These are phyloP conservation scores for Orbilia ellipsospora DNA, from an alignment of 2,329 filamentous ascomycete genomes.

Conservation along the genomic window DNA sequence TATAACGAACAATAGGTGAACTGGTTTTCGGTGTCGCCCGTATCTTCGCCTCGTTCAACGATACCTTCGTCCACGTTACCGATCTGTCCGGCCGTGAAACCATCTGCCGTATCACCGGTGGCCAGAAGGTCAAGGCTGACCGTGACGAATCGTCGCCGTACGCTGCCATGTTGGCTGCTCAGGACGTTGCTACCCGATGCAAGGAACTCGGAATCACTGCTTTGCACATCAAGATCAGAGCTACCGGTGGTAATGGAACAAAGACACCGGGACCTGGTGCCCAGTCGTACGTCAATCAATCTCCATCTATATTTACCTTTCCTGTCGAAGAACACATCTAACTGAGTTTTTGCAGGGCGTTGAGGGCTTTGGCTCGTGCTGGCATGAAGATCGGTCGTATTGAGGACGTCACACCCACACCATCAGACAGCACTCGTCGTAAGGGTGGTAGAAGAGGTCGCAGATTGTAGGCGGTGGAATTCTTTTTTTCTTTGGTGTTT, in stretches of 20 bases:
- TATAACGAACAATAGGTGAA: constrained; percentile 72
- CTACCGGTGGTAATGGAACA: constrained; percentile 99
- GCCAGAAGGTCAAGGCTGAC: constrained; percentile 99
- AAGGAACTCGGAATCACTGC: constrained; percentile 89
- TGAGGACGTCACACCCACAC: constrained; percentile 98
- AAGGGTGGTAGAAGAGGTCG: constrained; percentile 99
- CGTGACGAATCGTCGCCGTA: constrained; percentile 99
- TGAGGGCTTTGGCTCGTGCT: constrained; percentile 97
- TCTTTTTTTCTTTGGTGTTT: constrained; percentile 20
- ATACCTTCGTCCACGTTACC: constrained; percentile 97
- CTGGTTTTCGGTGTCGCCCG: constrained; percentile 98
- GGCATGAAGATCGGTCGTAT: constrained; percentile 99
- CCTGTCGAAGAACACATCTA: constrained; percentile 12
- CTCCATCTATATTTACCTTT: neutral
- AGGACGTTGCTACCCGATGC: constrained; percentile 94
- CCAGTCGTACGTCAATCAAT: constrained; percentile 71
- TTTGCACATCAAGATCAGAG: constrained; percentile 99
- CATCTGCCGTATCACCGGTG: constrained; percentile 99
- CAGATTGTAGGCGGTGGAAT: constrained; percentile 82
- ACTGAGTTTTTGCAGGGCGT: constrained; percentile 67
- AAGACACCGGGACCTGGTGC: constrained; percentile 99
- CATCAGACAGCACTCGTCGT: constrained; percentile 98
- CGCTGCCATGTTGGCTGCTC: constrained; percentile 99
- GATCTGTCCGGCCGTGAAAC: constrained; percentile 99
- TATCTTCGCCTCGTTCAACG: constrained; percentile 96